These are phyloP conservation scores for Neostapfia colusana DNA, from an alignment of 176 grass and related monocot genomes.

Conservation along the genomic window DNA sequence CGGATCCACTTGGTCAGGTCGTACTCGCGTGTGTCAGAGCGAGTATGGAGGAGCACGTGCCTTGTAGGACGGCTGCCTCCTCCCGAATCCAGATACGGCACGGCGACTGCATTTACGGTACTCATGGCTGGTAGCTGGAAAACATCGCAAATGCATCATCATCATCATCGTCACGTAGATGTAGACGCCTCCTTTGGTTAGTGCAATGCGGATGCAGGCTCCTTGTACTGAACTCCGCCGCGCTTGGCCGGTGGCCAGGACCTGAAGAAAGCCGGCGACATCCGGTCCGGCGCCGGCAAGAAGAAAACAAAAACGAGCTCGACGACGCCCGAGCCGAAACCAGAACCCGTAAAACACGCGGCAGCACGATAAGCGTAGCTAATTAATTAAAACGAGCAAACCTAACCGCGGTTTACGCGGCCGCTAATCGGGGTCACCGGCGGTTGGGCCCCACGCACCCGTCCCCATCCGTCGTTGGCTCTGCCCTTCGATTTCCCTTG, in stretches of 20 bases:
- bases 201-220: background rate
- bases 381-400: background rate
- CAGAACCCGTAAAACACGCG: background rate
- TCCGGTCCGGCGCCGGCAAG: background rate
- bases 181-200: background rate
- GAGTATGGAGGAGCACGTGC: slow-evolving; percentile 30
- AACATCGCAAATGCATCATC: background rate
- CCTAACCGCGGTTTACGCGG: background rate
- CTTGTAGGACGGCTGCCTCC: slow-evolving; percentile 1
- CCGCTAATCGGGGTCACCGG: background rate
- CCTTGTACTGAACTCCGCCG: too few species aligned
- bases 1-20: slow-evolving; percentile 4
- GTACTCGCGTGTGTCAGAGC: slow-evolving; percentile 4
- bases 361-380: background rate
- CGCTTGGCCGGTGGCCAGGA: too few species aligned
- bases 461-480: background rate
- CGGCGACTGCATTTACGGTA: background rate
- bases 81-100: background rate
- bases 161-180: background rate
- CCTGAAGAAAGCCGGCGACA: background rate
- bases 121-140: background rate
- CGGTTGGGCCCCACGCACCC: background rate
- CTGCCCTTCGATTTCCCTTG: background rate
- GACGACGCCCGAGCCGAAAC: background rate
- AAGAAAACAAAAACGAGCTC: background rate